Evolutionary conservation across 352 stramenopile genomes (phyloP).

Genomic region (Globisporangium heterothallicum): DNA sequence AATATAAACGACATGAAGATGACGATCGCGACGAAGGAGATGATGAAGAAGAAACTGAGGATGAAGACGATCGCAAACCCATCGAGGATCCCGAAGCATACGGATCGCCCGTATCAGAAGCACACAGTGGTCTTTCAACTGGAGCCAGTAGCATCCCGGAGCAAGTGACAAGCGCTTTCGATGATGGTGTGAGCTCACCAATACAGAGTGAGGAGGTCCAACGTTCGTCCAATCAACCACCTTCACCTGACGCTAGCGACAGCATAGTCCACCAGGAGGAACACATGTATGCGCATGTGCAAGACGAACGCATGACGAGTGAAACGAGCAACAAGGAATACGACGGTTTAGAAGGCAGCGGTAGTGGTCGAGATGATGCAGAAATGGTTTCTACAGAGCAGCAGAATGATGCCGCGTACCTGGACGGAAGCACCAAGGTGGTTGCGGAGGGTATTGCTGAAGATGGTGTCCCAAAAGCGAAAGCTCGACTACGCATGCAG

Average conservation of each 20-base stretch:
- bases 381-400: not conserved
- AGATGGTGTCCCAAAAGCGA: not conserved
- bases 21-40: slow-evolving; percentile 19
- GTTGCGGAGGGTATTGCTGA: not conserved
- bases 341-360: not conserved
- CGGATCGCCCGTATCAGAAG: not conserved
- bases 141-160: not conserved
- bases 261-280: not conserved
- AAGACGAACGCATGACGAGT: not conserved
- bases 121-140: not conserved
- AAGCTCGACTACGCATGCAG: slow-evolving; percentile 1
- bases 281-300: no score
- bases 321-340: not conserved
- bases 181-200: not conserved
- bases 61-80: slow-evolving; percentile 4
- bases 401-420: not conserved
- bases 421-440: not conserved
- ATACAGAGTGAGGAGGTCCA: not conserved
- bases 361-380: not conserved
- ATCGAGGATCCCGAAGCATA: not conserved
- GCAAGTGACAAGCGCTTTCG: not conserved
- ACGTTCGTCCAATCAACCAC: not conserved
- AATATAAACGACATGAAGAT: slow-evolving; percentile 29
- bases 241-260: not conserved
- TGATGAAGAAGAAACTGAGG: slow-evolving; percentile 5